Percentiles rank a stretch among this genome's conserved stretches.
phyloP scores from a whole-genome alignment of 108 stramenopile species.

The Discostella stelligeroides region DNA sequence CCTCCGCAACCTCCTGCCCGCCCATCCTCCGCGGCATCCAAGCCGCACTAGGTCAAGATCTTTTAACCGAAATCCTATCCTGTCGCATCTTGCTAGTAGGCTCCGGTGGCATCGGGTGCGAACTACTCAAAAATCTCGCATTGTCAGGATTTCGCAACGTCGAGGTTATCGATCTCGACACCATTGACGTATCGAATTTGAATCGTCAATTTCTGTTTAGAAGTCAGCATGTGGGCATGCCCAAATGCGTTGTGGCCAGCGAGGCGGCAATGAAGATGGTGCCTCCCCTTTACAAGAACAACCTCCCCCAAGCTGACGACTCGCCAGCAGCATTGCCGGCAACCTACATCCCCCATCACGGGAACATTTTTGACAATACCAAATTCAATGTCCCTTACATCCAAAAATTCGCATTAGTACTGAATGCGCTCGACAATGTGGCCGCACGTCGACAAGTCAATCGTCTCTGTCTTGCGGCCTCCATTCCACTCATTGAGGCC shows the following conservation, averaged over 20 bases:
- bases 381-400: conserved; percentile 89
- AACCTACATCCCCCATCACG: conserved; percentile 83
- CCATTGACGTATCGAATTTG: conserved; percentile 98
- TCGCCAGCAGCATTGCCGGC: conserved; percentile 28
- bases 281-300: conserved; percentile 19
- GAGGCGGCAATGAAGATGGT: conserved; percentile 74
- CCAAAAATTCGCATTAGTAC: conserved; percentile 84
- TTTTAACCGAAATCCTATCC: conserved; percentile 33
- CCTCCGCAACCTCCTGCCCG: conserved; percentile 25
- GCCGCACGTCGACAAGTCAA: conserved; percentile 97
- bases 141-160: conserved; percentile 90
- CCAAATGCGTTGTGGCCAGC: conserved; percentile 83
- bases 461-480: conserved; percentile 95
- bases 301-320: not conserved
- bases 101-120: conserved; percentile 97
- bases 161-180: conserved; percentile 96
- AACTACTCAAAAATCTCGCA: conserved; percentile 95
- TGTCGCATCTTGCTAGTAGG: conserved; percentile 79
- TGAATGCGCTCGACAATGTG: conserved; percentile 98
- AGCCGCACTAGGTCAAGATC: conserved; percentile 29
- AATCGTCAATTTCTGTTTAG: conserved; percentile 97
- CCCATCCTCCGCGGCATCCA: conserved; percentile 49
- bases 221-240: conserved; percentile 76
- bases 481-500: conserved; percentile 93
- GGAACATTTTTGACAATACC: conserved; percentile 95